Evolutionary conservation across 768 basidiomycete genomes (phyloP).

Genomic region (Exsudoporus frostii): DNA sequence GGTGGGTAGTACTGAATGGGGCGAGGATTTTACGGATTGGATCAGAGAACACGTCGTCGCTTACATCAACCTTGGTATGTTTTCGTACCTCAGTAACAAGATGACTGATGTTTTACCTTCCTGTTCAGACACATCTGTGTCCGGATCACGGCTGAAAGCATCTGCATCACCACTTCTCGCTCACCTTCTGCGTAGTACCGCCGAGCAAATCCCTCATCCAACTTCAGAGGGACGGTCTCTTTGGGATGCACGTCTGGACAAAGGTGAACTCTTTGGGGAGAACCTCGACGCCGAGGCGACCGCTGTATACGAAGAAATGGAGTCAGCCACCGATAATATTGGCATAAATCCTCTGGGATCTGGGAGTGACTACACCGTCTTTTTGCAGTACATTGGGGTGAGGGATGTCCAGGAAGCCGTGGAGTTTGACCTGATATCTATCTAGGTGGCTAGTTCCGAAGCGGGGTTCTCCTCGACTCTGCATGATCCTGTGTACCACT

Average conservation of each 20-base stretch:
- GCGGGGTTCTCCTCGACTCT: slow-evolving; percentile 32
- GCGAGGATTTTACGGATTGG: slow-evolving; percentile 86
- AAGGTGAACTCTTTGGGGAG: slow-evolving; percentile 38
- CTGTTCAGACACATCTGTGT: slow-evolving; percentile 49
- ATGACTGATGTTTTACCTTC: slow-evolving; percentile 25
- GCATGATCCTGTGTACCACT: slow-evolving; percentile 69
- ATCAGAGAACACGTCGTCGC: slow-evolving; percentile 78
- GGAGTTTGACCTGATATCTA: neutral
- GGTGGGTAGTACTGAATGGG: slow-evolving; percentile 90
- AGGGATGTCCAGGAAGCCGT: slow-evolving; percentile 17
- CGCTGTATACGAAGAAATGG: slow-evolving; percentile 24
- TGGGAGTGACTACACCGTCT: slow-evolving; percentile 90
- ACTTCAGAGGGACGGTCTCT: slow-evolving; percentile 59
- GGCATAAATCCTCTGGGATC: slow-evolving; percentile 68
- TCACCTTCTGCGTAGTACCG: slow-evolving; percentile 64
- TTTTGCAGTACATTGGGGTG: slow-evolving; percentile 77
- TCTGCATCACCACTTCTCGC: slow-evolving; percentile 79
- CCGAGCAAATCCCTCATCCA: slow-evolving; percentile 73
- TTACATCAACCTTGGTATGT: slow-evolving; percentile 77
- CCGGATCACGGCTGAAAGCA: slow-evolving; percentile 49
- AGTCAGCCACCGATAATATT: slow-evolving; percentile 29
- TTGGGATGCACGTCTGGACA: slow-evolving; percentile 73
- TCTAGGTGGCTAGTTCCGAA: slow-evolving; percentile 35
- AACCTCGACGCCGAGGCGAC: slow-evolving; percentile 29
- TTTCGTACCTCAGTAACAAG: slow-evolving; percentile 28